Evolutionary conservation across 805 yeast species (phyloP).

Genomic region (Naumovozyma castellii): DNA sequence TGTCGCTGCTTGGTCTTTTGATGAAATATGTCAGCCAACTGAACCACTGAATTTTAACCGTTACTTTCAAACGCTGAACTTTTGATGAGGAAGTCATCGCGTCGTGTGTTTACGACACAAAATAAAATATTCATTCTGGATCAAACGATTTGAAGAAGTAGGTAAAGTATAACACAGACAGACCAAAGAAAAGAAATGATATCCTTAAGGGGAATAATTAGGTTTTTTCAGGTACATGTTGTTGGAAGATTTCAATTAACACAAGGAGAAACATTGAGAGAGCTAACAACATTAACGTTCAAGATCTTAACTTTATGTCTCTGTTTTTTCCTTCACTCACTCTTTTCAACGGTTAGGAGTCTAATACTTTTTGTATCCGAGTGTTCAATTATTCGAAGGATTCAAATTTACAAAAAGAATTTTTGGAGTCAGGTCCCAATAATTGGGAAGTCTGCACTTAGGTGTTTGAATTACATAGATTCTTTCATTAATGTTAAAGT

Average conservation of each 20-base stretch:
- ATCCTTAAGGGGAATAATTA: background rate
- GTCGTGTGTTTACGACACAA: slow-evolving; percentile 3
- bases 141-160: too few species aligned
- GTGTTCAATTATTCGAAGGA: background rate
- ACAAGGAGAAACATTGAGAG: slow-evolving; percentile 4
- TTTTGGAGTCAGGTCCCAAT: slow-evolving; percentile 15
- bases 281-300: slow-evolving; percentile 7
- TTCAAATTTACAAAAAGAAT: slow-evolving; percentile 3
- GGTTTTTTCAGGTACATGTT: slow-evolving; percentile 18
- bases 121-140: slow-evolving; percentile 2
- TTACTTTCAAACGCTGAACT: too few species aligned
- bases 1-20: too few species aligned
- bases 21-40: too few species aligned
- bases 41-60: too few species aligned
- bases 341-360: slow-evolving; percentile 1
- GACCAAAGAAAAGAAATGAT: background rate
- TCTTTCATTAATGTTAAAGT: background rate
- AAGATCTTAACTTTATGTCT: slow-evolving; percentile 4
- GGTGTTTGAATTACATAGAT: slow-evolving; percentile 3
- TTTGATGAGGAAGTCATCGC: too few species aligned
- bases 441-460: slow-evolving; percentile 10
- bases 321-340: slow-evolving; percentile 6
- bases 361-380: background rate
- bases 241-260: slow-evolving; percentile 8
- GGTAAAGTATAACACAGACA: too few species aligned